A percentile compares a stretch with the other conserved stretches of the same genome.
These are phyloP conservation scores for Carex arenaria DNA, from an alignment of 202 grass and related monocot genomes.

Conservation along the genomic window DNA sequence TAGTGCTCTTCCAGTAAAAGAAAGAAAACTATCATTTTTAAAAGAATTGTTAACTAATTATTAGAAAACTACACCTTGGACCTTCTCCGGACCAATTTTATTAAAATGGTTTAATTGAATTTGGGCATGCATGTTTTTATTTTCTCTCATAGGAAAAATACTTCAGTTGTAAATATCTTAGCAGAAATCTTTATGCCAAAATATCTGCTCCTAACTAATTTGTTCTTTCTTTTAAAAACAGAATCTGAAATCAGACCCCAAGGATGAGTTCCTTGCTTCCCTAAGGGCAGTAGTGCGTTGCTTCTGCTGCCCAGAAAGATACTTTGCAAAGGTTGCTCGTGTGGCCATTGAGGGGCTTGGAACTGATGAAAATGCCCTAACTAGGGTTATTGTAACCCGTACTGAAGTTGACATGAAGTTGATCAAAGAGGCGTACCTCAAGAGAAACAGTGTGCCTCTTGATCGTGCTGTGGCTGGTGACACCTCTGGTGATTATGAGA, in stretches of 20 bases:
- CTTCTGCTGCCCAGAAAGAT: constrained; percentile 64
- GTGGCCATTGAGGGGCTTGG: constrained; percentile 52
- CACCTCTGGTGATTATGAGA: constrained; percentile 69
- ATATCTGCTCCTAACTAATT: neutral
- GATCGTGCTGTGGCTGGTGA: constrained; percentile 55
- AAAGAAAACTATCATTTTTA: neutral
- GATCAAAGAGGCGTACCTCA: constrained; percentile 66
- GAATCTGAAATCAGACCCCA: constrained; percentile 71
- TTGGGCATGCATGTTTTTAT: neutral
- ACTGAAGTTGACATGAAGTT: constrained; percentile 81
- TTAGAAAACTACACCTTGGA: neutral
- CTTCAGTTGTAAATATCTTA: neutral
- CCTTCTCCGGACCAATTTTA: neutral
- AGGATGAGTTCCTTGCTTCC: constrained; percentile 66
- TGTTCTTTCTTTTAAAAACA: neutral
- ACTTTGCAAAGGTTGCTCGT: constrained; percentile 70
- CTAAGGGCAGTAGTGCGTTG: constrained; percentile 63
- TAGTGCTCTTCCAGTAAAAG: neutral
- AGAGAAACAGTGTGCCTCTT: constrained; percentile 68
- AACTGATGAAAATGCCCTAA: constrained; percentile 70
- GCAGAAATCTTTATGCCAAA: neutral
- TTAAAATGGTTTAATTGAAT: neutral
- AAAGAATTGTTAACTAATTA: neutral
- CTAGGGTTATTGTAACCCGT: constrained; percentile 66
- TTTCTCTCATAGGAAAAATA: neutral